Percentiles rank a stretch among this genome's conserved stretches.
Evolutionary conservation across 1,139 yeast genomes (phyloP).

Genomic region (Suhomyces guaymorum): DNA sequence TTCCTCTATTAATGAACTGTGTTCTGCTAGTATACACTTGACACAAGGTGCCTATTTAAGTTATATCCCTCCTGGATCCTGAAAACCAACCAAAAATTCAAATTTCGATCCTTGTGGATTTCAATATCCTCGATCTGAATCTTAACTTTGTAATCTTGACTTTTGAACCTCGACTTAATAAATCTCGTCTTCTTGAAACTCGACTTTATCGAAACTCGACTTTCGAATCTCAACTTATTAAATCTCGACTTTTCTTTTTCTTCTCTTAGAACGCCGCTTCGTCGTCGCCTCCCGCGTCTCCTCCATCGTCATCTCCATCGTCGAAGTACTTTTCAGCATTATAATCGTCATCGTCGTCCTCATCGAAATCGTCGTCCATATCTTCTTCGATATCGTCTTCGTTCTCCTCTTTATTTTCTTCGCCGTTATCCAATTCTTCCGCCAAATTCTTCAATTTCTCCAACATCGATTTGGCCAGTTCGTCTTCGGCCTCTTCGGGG

Average conservation of each 20-base stretch:
- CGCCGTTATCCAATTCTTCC: conserved; percentile 51
- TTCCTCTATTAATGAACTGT: not conserved
- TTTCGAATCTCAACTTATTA: too few relatives aligned
- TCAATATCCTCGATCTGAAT: too few relatives aligned
- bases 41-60: not conserved
- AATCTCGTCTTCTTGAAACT: too few relatives aligned
- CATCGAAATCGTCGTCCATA: conserved; percentile 59
- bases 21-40: not conserved
- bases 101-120: too few relatives aligned
- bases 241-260: too few relatives aligned
- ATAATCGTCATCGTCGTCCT: conserved; percentile 67
- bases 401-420: conserved; percentile 42
- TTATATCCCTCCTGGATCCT: not conserved
- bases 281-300: conserved; percentile 78
- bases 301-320: conserved; percentile 76
- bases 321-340: conserved; percentile 58
- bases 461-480: conserved; percentile 45
- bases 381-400: conserved; percentile 50
- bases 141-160: too few relatives aligned
- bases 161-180: too few relatives aligned
- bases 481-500: conserved; percentile 31
- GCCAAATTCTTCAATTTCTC: conserved; percentile 65
- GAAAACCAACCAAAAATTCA: too few relatives aligned
- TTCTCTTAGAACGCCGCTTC: conserved; percentile 20
- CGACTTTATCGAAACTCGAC: too few relatives aligned